A percentile compares a stretch with the other conserved stretches of the same genome.
phyloP scores from a whole-genome alignment of 352 stramenopile species.

The Phytophthora nicotianae region DNA sequence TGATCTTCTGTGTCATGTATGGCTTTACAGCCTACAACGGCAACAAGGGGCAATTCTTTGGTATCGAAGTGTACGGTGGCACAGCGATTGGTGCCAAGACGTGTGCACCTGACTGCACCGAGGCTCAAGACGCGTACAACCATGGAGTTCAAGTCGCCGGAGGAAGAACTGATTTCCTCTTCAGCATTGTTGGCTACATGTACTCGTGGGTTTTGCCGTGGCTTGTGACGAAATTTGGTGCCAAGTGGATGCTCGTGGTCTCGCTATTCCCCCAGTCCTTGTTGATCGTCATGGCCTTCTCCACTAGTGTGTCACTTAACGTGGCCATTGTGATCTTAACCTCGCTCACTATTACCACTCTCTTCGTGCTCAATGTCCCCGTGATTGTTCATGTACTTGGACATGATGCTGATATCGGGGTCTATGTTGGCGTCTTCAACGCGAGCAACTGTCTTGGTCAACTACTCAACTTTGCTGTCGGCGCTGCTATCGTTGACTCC shows the following conservation, averaged over 20 bases:
- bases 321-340: conserved; percentile 25
- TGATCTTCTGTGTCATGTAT: conserved; percentile 54
- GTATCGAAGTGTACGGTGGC: conserved; percentile 25
- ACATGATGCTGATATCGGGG: conserved; percentile 24
- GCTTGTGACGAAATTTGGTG: conserved; percentile 40
- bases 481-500: conserved; percentile 17
- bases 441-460: conserved; percentile 31
- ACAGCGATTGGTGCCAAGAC: conserved; percentile 23
- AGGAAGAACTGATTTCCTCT: conserved; percentile 43
- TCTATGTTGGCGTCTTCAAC: conserved; percentile 32
- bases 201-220: conserved; percentile 52
- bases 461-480: conserved; percentile 30
- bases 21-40: conserved; percentile 58
- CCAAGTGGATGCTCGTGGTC: conserved; percentile 23
- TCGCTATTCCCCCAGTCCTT: conserved; percentile 24
- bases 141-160: conserved; percentile 35
- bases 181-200: conserved; percentile 43
- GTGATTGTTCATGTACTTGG: conserved; percentile 32
- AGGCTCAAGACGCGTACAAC: conserved; percentile 46
- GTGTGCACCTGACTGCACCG: conserved; percentile 32
- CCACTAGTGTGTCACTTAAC: conserved; percentile 15
- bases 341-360: conserved; percentile 21
- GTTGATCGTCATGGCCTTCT: conserved; percentile 22
- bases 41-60: conserved; percentile 43
- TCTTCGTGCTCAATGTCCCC: conserved; percentile 26